phyloP scores from a whole-genome alignment of 2,329 filamentous ascomycete genomes.

The Trichophyton benhamiae region DNA sequence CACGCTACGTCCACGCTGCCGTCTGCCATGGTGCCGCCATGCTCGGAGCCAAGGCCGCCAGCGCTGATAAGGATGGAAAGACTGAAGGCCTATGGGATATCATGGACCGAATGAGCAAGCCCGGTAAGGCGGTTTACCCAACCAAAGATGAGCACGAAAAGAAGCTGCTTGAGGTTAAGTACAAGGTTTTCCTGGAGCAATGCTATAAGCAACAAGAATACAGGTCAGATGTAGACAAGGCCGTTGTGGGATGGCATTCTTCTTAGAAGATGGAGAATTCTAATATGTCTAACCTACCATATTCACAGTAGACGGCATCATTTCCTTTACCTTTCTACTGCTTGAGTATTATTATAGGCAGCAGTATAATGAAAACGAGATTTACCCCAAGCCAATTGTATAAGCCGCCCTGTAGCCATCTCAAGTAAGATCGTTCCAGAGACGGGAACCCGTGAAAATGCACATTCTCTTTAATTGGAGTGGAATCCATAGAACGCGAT shows the following conservation, averaged over 20 bases:
- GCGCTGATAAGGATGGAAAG: slow-evolving; percentile 59
- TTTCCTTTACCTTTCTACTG: too few relatives aligned
- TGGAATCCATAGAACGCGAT: not conserved
- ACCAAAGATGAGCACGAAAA: slow-evolving; percentile 60
- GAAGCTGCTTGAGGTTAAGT: slow-evolving; percentile 74
- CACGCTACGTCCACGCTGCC: slow-evolving; percentile 84
- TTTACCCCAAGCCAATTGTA: too few relatives aligned
- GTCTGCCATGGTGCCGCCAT: slow-evolving; percentile 98
- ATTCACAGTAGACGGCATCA: too few relatives aligned
- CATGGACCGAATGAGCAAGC: slow-evolving; percentile 96
- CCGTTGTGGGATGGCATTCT: slow-evolving; percentile 33
- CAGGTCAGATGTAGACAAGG: slow-evolving; percentile 62
- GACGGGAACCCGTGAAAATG: too few relatives aligned
- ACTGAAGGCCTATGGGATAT: slow-evolving; percentile 88
- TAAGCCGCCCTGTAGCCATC: too few relatives aligned
- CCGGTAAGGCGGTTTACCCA: slow-evolving; percentile 70
- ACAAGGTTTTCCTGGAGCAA: slow-evolving; percentile 90
- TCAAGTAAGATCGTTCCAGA: too few relatives aligned
- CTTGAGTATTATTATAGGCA: too few relatives aligned
- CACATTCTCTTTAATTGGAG: too few relatives aligned
- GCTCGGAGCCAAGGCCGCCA: slow-evolving; percentile 95
- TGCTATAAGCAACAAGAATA: slow-evolving; percentile 76
- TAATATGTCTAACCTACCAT: too few relatives aligned
- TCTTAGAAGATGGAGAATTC: not conserved
- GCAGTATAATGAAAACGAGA: too few relatives aligned